A percentile compares a stretch with the other conserved stretches of the same genome.
These are phyloP conservation scores for Penicillium sp. DNA, from an alignment of 2,329 filamentous ascomycete genomes.

Conservation along the genomic window DNA sequence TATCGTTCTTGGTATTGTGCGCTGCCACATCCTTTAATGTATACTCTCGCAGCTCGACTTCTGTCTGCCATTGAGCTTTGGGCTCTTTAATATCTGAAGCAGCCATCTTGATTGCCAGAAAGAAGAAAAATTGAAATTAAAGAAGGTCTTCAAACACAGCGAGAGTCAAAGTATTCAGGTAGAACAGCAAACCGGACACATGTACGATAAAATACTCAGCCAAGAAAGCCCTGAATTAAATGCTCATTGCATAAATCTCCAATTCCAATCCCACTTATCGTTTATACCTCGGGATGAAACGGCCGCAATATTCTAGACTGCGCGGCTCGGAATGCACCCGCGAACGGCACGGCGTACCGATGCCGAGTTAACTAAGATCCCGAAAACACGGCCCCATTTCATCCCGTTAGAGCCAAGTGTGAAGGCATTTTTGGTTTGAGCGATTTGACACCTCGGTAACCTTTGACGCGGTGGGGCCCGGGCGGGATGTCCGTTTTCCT, in stretches of 20 bases:
- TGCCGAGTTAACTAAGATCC: slow-evolving; percentile 13
- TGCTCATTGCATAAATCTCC: background rate
- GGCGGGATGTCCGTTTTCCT: background rate
- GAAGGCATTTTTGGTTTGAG: background rate
- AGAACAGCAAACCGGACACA: background rate
- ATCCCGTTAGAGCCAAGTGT: background rate
- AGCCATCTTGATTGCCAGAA: slow-evolving; percentile 9
- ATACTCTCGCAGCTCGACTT: slow-evolving; percentile 25
- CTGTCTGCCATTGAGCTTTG: slow-evolving; percentile 20
- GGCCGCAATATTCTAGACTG: background rate
- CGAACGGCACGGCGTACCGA: slow-evolving; percentile 6
- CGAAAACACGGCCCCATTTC: slow-evolving; percentile 1
- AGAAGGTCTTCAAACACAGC: background rate
- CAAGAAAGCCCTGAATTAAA: background rate
- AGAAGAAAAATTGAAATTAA: background rate
- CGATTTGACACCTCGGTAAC: background rate
- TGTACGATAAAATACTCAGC: background rate
- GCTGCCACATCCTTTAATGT: slow-evolving; percentile 46
- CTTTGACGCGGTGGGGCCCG: background rate
- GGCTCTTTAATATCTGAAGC: slow-evolving; percentile 17
- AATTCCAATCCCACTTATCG: no score
- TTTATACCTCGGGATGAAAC: background rate
- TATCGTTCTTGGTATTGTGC: slow-evolving; percentile 55
- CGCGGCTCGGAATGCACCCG: background rate
- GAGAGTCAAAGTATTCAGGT: background rate